These are phyloP conservation scores for Geranium rotundifolium DNA, from an alignment of 345 rosid species.

Conservation along the genomic window DNA sequence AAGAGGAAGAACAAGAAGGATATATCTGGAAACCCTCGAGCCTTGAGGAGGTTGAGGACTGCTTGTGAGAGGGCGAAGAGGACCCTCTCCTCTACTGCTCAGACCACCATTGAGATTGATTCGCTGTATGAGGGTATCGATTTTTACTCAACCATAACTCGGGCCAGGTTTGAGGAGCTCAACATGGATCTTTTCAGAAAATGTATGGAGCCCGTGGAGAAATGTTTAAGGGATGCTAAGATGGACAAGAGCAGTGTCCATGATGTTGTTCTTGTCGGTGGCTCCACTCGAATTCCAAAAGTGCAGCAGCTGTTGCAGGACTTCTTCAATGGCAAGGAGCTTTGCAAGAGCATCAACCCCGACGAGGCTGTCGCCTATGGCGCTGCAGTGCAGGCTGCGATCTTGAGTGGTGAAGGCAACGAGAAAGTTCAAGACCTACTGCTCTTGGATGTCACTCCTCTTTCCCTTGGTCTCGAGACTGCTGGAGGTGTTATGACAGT, in stretches of 20 bases:
- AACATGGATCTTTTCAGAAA: constrained; percentile 40
- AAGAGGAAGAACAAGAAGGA: constrained; percentile 46
- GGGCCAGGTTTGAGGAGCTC: constrained; percentile 38
- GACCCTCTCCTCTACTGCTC: constrained; percentile 32
- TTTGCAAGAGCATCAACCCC: constrained; percentile 44
- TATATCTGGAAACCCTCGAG: constrained; percentile 37
- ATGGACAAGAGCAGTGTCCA: constrained; percentile 42
- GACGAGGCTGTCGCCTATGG: constrained; percentile 51
- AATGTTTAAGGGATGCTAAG: constrained; percentile 45
- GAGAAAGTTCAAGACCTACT: constrained; percentile 36
- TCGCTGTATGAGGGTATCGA: constrained; percentile 41
- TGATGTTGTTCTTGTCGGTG: constrained; percentile 46
- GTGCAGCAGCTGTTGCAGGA: constrained; percentile 41
- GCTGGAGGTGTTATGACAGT: constrained; percentile 35
- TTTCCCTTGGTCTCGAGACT: constrained; percentile 29
- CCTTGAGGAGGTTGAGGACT: constrained; percentile 42
- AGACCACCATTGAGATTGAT: constrained; percentile 38
- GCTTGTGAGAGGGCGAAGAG: constrained; percentile 35
- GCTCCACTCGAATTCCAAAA: constrained; percentile 45
- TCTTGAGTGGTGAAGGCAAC: constrained; percentile 38
- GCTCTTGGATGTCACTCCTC: constrained; percentile 32
- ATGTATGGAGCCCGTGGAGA: constrained; percentile 47
- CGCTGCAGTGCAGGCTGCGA: constrained; percentile 45
- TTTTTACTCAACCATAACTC: constrained; percentile 37
- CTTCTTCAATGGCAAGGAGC: constrained; percentile 42